Evolutionary conservation across 768 basidiomycete genomes (phyloP).

Genomic region (Hemileccinum impolitum): DNA sequence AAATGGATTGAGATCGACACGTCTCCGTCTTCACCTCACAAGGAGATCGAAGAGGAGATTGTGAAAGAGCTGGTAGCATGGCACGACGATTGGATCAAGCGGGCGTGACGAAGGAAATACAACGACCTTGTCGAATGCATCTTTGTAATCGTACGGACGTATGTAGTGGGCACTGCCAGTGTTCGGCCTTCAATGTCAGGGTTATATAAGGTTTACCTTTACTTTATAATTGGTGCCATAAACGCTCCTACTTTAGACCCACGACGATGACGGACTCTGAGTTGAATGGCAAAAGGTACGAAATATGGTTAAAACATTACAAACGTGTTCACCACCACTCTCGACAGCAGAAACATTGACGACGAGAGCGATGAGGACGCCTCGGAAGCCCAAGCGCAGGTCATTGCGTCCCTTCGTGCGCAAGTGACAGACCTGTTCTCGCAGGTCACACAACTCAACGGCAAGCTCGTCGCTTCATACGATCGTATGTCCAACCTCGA

Average conservation of each 20-base stretch:
- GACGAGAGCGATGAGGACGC: slow-evolving; percentile 29
- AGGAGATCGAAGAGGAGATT: slow-evolving; percentile 95
- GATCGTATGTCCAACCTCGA: slow-evolving; percentile 91
- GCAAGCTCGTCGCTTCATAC: slow-evolving; percentile 89
- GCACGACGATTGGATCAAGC: slow-evolving; percentile 67
- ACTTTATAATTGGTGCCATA: slow-evolving; percentile 11
- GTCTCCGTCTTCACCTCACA: slow-evolving; percentile 34
- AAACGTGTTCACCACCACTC: slow-evolving; percentile 4
- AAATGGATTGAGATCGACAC: slow-evolving; percentile 63
- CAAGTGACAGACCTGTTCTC: slow-evolving; percentile 86
- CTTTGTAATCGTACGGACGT: no score
- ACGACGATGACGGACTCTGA: slow-evolving; percentile 14
- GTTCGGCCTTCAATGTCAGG: not conserved
- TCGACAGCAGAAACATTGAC: slow-evolving; percentile 1
- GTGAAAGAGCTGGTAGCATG: slow-evolving; percentile 68
- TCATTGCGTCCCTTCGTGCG: slow-evolving; percentile 73
- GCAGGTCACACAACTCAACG: slow-evolving; percentile 88
- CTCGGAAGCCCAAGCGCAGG: slow-evolving; percentile 73
- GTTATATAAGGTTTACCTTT: slow-evolving; percentile 21
- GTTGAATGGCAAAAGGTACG: slow-evolving; percentile 12
- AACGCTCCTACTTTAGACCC: no score
- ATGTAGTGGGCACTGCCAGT: not conserved
- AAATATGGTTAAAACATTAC: not conserved
- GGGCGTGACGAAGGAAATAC: not conserved
- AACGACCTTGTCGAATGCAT: not conserved